A percentile compares a stretch with the other conserved stretches of the same genome.
Conservation (phyloP, 768 basidiomycete species). For the Clavaria fumosa region DNA sequence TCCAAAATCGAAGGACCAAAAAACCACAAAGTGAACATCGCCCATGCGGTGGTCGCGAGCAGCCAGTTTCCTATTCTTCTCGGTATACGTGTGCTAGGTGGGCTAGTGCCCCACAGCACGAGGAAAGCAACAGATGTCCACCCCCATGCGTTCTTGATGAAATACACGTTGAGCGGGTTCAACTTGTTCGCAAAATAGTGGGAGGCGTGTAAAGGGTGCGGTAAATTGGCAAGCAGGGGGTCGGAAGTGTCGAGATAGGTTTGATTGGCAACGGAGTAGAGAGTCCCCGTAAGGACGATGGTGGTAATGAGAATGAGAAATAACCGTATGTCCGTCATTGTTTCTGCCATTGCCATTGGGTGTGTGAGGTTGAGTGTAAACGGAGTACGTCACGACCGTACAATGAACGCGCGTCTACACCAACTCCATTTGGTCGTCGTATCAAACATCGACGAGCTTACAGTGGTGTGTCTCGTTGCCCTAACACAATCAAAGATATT, state of each 20-base stretch:
- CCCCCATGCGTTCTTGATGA: conserved; percentile 85
- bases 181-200: conserved; percentile 70
- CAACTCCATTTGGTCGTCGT: too few species aligned
- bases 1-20: conserved; percentile 70
- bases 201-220: conserved; percentile 46
- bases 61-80: conserved; percentile 37
- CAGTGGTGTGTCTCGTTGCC: too few species aligned
- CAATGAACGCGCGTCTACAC: too few species aligned
- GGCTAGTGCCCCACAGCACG: conserved; percentile 41
- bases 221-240: conserved; percentile 48
- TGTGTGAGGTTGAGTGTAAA: too few species aligned
- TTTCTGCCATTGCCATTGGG: too few species aligned
- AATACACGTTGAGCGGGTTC: conserved; percentile 69
- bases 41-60: conserved; percentile 51
- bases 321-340: too few species aligned
- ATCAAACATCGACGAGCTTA: too few species aligned
- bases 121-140: conserved; percentile 71
- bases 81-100: conserved; percentile 25
- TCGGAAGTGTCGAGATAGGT: conserved; percentile 82
- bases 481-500: too few species aligned
- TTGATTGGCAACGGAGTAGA: conserved; percentile 43
- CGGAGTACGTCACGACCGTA: too few species aligned
- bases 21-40: conserved; percentile 72
- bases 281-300: conserved; percentile 43
- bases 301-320: conserved; percentile 28